Conservation (phyloP, 495 filamentous ascomycete genomes). For the Xylaria cubensis region DNA sequence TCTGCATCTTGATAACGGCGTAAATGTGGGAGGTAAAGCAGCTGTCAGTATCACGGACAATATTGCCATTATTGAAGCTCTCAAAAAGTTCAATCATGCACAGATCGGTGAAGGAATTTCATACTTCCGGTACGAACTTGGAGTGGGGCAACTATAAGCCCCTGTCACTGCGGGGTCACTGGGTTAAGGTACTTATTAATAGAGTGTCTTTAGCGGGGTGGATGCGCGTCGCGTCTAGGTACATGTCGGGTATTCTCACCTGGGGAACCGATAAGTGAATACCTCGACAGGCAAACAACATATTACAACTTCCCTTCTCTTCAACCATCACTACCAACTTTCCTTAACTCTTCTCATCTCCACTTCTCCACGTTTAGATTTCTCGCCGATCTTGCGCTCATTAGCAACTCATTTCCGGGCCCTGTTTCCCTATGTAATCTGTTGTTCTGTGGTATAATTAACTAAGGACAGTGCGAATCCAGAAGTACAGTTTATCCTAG, state of each 20-base stretch:
- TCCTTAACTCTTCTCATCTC: slow-evolving; percentile 1
- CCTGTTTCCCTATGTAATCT: not conserved
- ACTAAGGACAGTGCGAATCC: not conserved
- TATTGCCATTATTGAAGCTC: slow-evolving; percentile 1
- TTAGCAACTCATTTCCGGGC: not conserved
- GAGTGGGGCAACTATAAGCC: not conserved
- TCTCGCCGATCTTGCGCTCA: not conserved
- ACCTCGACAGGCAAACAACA: no score
- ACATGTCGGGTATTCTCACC: not conserved
- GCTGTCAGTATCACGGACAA: slow-evolving; percentile 8
- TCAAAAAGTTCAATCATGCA: slow-evolving; percentile 35
- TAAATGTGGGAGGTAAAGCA: not conserved
- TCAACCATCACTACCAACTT: not conserved
- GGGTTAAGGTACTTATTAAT: no score
- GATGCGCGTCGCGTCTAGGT: not conserved
- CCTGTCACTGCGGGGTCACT: not conserved
- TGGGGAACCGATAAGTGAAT: no score
- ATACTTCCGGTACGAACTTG: slow-evolving; percentile 31
- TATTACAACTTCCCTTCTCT: not conserved
- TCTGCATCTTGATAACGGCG: slow-evolving; percentile 1
- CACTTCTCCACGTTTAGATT: not conserved
- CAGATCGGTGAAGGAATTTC: slow-evolving; percentile 40
- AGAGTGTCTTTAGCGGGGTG: not conserved
- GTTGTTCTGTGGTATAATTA: not conserved
- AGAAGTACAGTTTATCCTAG: not conserved